Conservation (phyloP, 805 yeast genomes). For the Yarrowia keelungensis region DNA sequence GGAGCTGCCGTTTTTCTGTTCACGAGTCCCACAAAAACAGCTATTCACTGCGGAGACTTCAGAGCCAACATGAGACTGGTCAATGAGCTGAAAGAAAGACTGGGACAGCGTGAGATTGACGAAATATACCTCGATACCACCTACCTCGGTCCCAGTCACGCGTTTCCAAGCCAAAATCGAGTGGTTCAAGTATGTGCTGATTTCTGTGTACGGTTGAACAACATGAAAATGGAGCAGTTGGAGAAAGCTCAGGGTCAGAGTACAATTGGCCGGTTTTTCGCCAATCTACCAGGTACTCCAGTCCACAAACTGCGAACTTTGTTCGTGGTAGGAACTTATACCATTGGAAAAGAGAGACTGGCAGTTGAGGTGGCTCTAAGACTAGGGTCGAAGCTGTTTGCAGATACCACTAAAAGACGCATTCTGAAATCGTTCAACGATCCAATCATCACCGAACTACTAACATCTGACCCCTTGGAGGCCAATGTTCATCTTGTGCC, state of each 20-base stretch:
- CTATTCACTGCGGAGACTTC: slow-evolving; percentile 93
- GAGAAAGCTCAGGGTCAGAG: slow-evolving; percentile 14
- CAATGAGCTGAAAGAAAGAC: slow-evolving; percentile 49
- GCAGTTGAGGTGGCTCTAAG: slow-evolving; percentile 60
- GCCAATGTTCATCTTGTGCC: slow-evolving; percentile 77
- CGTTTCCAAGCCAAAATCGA: slow-evolving; percentile 76
- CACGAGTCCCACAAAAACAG: slow-evolving; percentile 53
- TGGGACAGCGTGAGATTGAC: slow-evolving; percentile 54
- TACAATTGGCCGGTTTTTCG: slow-evolving; percentile 43
- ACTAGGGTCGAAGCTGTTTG: slow-evolving; percentile 51
- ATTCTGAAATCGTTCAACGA: slow-evolving; percentile 58
- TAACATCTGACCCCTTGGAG: slow-evolving; percentile 56
- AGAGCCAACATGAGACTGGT: slow-evolving; percentile 68
- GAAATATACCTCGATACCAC: slow-evolving; percentile 88
- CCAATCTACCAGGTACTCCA: slow-evolving; percentile 52
- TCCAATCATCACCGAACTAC: slow-evolving; percentile 51
- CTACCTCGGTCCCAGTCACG: slow-evolving; percentile 74
- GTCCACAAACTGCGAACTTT: slow-evolving; percentile 50
- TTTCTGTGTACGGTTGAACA: slow-evolving; percentile 56
- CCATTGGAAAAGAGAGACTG: slow-evolving; percentile 89
- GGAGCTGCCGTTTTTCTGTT: slow-evolving; percentile 87
- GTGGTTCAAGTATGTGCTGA: slow-evolving; percentile 69
- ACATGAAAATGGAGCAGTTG: slow-evolving; percentile 45
- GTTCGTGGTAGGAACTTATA: slow-evolving; percentile 82
- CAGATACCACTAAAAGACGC: slow-evolving; percentile 57